Conservation (phyloP, 257 asterid genomes). For the Ligustrum vulgare region DNA sequence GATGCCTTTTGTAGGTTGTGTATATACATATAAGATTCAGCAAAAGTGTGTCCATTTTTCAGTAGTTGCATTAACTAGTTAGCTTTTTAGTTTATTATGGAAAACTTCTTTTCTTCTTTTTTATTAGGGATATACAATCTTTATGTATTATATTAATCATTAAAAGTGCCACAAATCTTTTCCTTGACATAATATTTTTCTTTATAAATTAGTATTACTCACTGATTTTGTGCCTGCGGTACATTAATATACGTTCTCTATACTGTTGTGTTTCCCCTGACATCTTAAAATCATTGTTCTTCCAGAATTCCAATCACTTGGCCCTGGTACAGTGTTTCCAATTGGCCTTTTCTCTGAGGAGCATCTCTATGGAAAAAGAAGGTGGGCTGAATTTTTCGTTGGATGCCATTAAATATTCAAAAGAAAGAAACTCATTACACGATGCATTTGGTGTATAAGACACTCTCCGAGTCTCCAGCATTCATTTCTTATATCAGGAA, state of each 20-base stretch:
- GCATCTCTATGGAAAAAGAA: slow-evolving; percentile 37
- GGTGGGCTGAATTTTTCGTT: slow-evolving; percentile 34
- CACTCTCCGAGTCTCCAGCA: background rate
- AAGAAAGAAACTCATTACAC: background rate
- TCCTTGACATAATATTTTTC: background rate
- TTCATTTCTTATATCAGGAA: slow-evolving; percentile 6
- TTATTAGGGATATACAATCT: background rate
- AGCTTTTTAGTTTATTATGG: background rate
- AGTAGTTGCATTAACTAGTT: background rate
- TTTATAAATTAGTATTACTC: too few relatives aligned
- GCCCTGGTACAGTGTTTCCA: slow-evolving; percentile 49
- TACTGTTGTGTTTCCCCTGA: background rate
- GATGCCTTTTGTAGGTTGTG: background rate
- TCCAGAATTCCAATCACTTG: slow-evolving; percentile 43
- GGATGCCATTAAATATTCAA: background rate
- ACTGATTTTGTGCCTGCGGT: background rate
- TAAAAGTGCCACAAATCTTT: background rate
- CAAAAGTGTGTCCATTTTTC: background rate
- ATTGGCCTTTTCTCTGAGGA: slow-evolving; percentile 50
- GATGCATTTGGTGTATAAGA: background rate
- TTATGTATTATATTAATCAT: background rate
- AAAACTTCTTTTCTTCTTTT: background rate
- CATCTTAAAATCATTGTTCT: slow-evolving; percentile 4
- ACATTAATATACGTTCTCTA: background rate
- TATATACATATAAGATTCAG: background rate